Base-by-base conservation (phyloP, 2,329 filamentous ascomycete genomes). In the Verticillium zaregamsianum region DNA sequence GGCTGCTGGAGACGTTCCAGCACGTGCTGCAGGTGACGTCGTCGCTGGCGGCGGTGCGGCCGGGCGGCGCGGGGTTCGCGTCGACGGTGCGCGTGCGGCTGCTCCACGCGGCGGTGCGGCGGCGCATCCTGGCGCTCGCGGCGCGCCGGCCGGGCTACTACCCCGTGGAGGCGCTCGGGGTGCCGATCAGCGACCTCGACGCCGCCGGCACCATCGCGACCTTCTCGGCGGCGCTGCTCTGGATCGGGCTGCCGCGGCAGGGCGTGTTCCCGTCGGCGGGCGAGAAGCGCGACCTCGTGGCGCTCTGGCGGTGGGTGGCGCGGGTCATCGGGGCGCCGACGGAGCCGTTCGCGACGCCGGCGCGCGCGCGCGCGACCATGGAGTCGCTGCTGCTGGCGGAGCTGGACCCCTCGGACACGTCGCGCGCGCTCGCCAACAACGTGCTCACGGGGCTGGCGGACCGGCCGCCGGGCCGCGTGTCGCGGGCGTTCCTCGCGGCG, bases 101-200 rank as follows among this genome's bases (percentile, higher is more conserved):
- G 1, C 78, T 91, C 5, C 88, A 91, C 66, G 82, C 87, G 0
- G 82, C 85, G 0, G 88, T 90, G 7, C 81, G 88, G 4, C 77
- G 83, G 60, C 81, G 86, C 14, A 90, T 90, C 61, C 75, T 88
- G 67, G 82, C 80, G 33, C 77, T 91, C 3, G 79, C 79, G 7
- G 70, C 78, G 4, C 72, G 79, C 25, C 75, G 79, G 14, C 84
- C 86, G 0, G 79, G 79, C 4, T 90, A 90, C 71, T 90, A 85
- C 70, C 79, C 86, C 58, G 72, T 86, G 1, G 75, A 81, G 23
- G 77, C 81, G 57, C 83, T 79, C 68, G 88, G 88, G 1, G 77
- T 88, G 1, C 88, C 88, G 0, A 87, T 93, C 70, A 93, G 90
- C 67, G 89, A 93, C 67, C 81, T 94, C 2, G 90, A 94, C 72